Evolutionary conservation across 2,329 filamentous ascomycete species (phyloP), one percentile per base, ranked within the genome.

Genomic region (Cadophora malorum): DNA sequence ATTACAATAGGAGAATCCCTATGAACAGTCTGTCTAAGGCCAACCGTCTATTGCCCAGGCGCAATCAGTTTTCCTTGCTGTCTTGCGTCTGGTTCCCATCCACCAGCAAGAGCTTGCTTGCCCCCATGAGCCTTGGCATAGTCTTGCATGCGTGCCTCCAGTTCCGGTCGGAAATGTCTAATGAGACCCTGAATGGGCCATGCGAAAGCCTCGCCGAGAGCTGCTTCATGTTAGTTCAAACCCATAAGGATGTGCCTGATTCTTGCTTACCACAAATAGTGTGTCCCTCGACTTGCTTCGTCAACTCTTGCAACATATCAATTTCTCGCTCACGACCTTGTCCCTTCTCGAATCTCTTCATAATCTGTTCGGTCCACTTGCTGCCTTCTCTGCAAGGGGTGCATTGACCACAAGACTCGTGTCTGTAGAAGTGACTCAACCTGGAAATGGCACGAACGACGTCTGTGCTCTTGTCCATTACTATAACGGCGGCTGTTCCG

Each of bases 321-420:
- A 99, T 99, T 83, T 99, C 96, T 70, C 96, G 88, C 81, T 91
- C 89, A 71, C 92, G 90, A 69, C 92, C 96, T 81, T 93, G 89
- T 68, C 96, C 96, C 80, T 92, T 91, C 85, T 97, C 94, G 76
- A 99, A 97, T 67, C 96, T 91, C 81, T 91, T 85, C 96, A 99
- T 98, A 81, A 99, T 98, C 85, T 99, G 94, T 82, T 97, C 92
- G 12, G 95, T 97, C 96, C 96, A 99, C 85, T 97, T 97, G 85
- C 91, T 96, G 73, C 96, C 96, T 84, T 99, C 96, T 79, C 96
- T 92, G 87, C 96, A 99, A n/a, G 96, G 96, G 67, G 96, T 99
- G 85, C 96, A 99, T 84, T 99, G 96, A 69, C 96, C 96, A 81
- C 96, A 99, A 74, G 90, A 94, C 85, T 99, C 96, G 84, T 99